phyloP scores from a whole-genome alignment of 331 rosid genomes.

The Arachis monticola region DNA sequence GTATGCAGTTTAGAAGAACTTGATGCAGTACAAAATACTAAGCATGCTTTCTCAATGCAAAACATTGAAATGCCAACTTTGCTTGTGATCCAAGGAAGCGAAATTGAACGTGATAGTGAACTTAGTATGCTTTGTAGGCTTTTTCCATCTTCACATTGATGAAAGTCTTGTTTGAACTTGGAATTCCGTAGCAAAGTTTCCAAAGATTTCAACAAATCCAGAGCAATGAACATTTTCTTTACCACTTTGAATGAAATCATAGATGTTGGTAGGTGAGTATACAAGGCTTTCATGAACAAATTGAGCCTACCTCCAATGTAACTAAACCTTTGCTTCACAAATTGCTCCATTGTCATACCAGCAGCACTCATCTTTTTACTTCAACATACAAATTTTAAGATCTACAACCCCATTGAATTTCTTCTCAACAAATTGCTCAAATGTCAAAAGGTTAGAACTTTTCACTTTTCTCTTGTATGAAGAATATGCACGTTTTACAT shows the following conservation, averaged over 20 bases:
- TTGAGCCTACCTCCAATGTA: background rate
- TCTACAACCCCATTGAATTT: background rate
- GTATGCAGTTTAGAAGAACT: constrained; percentile 4
- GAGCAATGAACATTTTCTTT: background rate
- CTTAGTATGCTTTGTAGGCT: background rate
- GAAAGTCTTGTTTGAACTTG: no score
- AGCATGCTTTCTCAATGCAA: constrained; percentile 22
- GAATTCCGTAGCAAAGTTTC: background rate
- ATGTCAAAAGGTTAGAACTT: background rate
- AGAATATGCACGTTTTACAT: background rate
- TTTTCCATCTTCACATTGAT: background rate
- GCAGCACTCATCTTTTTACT: background rate
- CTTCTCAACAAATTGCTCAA: constrained; percentile 31
- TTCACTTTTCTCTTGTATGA: constrained; percentile 9
- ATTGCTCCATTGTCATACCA: constrained; percentile 9
- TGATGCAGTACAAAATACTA: constrained; percentile 25
- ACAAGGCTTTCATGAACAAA: background rate
- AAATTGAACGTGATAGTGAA: background rate
- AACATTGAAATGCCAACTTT: background rate
- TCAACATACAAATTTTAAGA: constrained; percentile 6
- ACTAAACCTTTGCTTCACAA: background rate
- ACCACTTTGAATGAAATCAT: background rate
- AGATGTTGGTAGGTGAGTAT: constrained; percentile 17
- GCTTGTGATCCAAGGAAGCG: background rate
- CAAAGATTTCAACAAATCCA: background rate